Percentiles rank a stretch among this genome's conserved stretches.
Conservation (phyloP, 176 grass and related monocot genomes). For the Microstegium vimineum region DNA sequence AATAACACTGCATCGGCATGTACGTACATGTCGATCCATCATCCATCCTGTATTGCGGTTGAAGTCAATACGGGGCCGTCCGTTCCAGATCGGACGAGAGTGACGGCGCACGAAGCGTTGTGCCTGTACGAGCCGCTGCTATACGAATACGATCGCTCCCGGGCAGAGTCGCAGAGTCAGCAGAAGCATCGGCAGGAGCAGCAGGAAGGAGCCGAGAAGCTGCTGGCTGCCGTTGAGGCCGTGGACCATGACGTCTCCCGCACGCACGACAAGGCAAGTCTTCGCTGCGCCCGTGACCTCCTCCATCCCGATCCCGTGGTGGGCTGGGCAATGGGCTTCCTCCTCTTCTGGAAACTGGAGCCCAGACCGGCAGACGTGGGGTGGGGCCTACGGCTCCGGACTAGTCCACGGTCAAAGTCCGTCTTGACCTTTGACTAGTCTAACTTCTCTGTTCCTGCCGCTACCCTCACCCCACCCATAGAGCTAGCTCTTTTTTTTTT, state of each 20-base stretch:
- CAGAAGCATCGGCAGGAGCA: background rate
- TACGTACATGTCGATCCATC: too few relatives aligned
- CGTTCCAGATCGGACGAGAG: background rate
- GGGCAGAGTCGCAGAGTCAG: background rate
- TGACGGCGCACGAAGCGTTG: background rate
- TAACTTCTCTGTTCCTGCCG: background rate
- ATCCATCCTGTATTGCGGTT: background rate
- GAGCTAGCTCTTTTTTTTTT: too few relatives aligned
- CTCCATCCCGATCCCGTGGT: background rate
- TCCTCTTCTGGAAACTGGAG: background rate
- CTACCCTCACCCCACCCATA: too few relatives aligned
- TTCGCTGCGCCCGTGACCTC: background rate
- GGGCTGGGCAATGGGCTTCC: background rate
- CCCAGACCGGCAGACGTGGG: background rate
- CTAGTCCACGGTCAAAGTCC: conserved; percentile 33
- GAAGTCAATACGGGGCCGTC: background rate
- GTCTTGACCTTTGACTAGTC: conserved; percentile 37
- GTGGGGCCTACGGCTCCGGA: background rate
- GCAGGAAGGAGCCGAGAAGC: conserved; percentile 29
- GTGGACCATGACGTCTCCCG: conserved; percentile 20
- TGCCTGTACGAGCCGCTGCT: background rate
- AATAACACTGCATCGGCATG: too few relatives aligned
- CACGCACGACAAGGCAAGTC: conserved; percentile 19
- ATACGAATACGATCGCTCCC: background rate
- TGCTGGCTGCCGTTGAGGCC: background rate